A percentile compares a stretch with the other conserved stretches of the same genome.
These are phyloP conservation scores for Lonicera japonica DNA, from an alignment of 129 eudicot species.

Conservation along the genomic window DNA sequence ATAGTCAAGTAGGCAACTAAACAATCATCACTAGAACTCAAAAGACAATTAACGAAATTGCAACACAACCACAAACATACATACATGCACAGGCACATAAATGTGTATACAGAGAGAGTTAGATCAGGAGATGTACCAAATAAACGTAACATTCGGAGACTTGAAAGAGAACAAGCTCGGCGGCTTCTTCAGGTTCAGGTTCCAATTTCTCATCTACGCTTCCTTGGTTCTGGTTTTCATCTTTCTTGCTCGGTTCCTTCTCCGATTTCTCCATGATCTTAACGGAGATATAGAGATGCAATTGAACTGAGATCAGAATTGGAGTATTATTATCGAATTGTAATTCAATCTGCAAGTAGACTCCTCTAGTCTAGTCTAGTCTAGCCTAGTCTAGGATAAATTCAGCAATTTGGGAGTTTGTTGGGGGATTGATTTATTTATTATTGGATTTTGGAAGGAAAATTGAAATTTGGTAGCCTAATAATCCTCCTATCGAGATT, in stretches of 20 bases:
- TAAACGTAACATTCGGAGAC: constrained; percentile 94
- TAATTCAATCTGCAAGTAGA: neutral
- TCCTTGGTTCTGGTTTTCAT: constrained; percentile 13
- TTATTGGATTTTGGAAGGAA: neutral
- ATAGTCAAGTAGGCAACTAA: too few species aligned
- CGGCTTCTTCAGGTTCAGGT: constrained; percentile 33
- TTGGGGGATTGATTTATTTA: too few species aligned
- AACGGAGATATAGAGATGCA: neutral
- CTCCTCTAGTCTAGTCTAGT: too few species aligned
- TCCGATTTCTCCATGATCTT: constrained; percentile 21
- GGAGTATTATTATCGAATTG: neutral
- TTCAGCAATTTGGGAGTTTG: neutral
- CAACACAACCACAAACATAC: neutral
- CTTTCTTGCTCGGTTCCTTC: constrained; percentile 5
- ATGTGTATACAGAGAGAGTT: neutral
- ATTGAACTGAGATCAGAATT: neutral
- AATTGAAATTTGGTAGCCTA: too few species aligned
- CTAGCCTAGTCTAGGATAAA: too few species aligned
- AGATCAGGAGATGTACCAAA: constrained; percentile 33
- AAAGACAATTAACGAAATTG: neutral
- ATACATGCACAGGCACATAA: too few species aligned
- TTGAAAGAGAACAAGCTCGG: constrained; percentile 86
- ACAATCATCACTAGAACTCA: neutral
- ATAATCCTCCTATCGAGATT: too few species aligned
- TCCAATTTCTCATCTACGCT: too few species aligned